Base-by-base conservation (phyloP, 2,329 filamentous ascomycete genomes). In the Basipetospora chlamydospora region DNA sequence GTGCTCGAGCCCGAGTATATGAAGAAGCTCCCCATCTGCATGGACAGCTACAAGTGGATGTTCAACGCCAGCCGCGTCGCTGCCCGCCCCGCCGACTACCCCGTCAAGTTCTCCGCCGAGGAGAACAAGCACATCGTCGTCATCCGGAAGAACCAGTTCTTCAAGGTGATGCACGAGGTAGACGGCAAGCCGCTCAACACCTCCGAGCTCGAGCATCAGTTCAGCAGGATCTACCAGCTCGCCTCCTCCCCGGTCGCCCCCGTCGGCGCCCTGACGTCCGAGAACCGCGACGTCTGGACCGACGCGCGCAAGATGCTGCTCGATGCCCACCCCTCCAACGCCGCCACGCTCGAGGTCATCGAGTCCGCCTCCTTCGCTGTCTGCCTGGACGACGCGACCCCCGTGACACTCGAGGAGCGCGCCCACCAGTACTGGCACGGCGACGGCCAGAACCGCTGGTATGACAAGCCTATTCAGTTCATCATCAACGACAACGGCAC, bases 21-120 rank as follows among this genome's bases (percentile, higher is more conserved):
- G 86, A 92, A 92, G 67, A 87, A 86, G 62, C 71, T 92, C 41
- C 90, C 90, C 41, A 88, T 96, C 53, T 90, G 87, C 59, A 98
- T 98, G 90, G 86, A 86, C 67, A 90, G 84, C 54, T 96, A 95
- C 67, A 69, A 94, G 64, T 96, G 79, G 73, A 98, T 98, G 90
- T 98, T 98, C 73, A 96, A 98, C 61, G 77, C 74, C 59, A 82
- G 75, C 58, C 80, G 90, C 47, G 77, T 96, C 28, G 80, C 88
- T 21, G 80, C 81, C 37, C 80, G 79, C 50, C 81, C 84, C 10
- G 71, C 77, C 23, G 90, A 98, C 55, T 75, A 84, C 52, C 80
- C 83, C 8, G 66, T 81, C 54, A 95, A 95, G 62, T 94, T 80
- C 60, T 61, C 77, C 9, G 60, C 73, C 40, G 62, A 73, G 42